Evolutionary conservation across 345 rosid species (phyloP).

Genomic region (Diplotaxis tenuifolia): DNA sequence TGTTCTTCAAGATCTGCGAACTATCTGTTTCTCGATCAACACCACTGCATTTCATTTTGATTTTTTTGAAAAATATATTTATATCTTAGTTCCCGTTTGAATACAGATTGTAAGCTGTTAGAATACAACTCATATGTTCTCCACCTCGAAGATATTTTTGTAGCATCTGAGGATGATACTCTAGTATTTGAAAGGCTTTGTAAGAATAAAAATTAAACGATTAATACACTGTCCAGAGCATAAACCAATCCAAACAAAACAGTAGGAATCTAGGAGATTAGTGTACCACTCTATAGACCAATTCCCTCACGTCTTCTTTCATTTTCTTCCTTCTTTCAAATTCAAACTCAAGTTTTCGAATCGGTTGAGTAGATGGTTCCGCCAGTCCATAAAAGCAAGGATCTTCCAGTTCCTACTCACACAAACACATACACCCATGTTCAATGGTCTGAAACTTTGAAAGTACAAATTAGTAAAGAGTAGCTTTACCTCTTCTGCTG

Average conservation of each 20-base stretch:
- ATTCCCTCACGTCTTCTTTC: constrained; percentile 92
- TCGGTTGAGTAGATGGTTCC: constrained; percentile 89
- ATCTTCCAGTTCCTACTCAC: constrained; percentile 73
- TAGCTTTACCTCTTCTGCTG: constrained; percentile 71
- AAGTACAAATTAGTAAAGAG: not conserved
- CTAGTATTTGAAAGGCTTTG: constrained; percentile 58
- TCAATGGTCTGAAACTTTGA: constrained; percentile 4
- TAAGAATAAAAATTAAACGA: not conserved
- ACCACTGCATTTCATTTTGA: constrained; percentile 70
- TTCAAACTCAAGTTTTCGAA: constrained; percentile 94
- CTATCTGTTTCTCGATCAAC: constrained; percentile 98
- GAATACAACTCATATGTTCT: constrained; percentile 66
- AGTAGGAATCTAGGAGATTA: not conserved
- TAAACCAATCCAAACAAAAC: not conserved
- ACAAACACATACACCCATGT: not conserved
- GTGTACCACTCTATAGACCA: constrained; percentile 91
- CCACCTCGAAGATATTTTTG: constrained; percentile 93
- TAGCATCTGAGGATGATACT: constrained; percentile 97
- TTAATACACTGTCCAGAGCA: not conserved
- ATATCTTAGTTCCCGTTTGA: not conserved
- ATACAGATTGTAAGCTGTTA: not conserved
- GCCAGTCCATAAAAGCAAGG: constrained; percentile 85
- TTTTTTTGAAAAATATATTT: not conserved
- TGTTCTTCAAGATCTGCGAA: constrained; percentile 96
- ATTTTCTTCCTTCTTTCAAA: constrained; percentile 90